phyloP scores from a whole-genome alignment of 495 filamentous ascomycete species.

The Talaromyces borbonicus region DNA sequence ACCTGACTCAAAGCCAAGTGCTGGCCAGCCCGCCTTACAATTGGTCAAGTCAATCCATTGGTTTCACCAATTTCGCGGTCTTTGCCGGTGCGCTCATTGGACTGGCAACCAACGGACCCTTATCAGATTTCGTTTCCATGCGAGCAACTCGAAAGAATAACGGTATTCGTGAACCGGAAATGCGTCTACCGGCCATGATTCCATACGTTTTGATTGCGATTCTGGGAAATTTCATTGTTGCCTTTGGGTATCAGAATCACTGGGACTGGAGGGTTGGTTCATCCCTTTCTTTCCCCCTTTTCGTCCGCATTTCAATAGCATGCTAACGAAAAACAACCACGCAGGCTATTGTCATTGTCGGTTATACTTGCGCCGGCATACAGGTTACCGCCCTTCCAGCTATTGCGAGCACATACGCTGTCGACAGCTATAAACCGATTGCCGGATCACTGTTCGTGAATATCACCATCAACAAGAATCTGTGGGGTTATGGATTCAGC shows the following conservation, averaged over 20 bases:
- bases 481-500: slow-evolving; percentile 42
- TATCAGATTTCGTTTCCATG: slow-evolving; percentile 51
- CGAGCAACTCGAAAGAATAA: slow-evolving; percentile 45
- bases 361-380: slow-evolving; percentile 45
- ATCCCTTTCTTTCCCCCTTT: not conserved
- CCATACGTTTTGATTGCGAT: slow-evolving; percentile 47
- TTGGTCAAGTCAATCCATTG: slow-evolving; percentile 43
- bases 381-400: slow-evolving; percentile 50
- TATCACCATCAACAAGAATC: slow-evolving; percentile 18
- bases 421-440: slow-evolving; percentile 56
- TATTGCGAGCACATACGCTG: slow-evolving; percentile 36
- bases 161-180: slow-evolving; percentile 61
- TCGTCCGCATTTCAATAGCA: not conserved
- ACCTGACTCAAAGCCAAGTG: slow-evolving; percentile 53
- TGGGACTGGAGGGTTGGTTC: slow-evolving; percentile 42
- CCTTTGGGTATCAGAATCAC: slow-evolving; percentile 48
- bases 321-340: not conserved
- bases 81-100: slow-evolving; percentile 45
- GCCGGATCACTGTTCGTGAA: slow-evolving; percentile 50
- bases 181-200: slow-evolving; percentile 55
- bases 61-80: slow-evolving; percentile 35
- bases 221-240: slow-evolving; percentile 51
- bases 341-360: slow-evolving; percentile 37
- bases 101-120: slow-evolving; percentile 45
- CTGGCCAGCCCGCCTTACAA: slow-evolving; percentile 52